phyloP scores from a whole-genome alignment of 768 basidiomycete species.

The Kwoniella mangroviensis region DNA sequence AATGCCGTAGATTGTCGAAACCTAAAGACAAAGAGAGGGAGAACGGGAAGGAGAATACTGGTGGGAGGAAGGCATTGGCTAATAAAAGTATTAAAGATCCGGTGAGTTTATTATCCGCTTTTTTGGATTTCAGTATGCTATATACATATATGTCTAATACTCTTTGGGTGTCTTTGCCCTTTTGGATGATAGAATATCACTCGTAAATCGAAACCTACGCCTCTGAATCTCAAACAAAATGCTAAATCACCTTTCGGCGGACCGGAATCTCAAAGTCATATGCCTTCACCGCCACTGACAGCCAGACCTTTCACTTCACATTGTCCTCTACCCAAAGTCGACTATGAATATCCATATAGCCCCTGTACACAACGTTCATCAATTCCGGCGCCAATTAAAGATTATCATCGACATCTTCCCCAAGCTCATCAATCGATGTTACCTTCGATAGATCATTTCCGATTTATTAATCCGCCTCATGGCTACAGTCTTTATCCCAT shows the following conservation, averaged over 20 bases:
- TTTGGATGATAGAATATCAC: neutral
- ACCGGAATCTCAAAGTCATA: neutral
- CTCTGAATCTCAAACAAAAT: neutral
- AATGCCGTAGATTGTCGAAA: neutral
- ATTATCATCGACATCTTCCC: neutral
- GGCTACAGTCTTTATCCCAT: neutral
- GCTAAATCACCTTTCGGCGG: neutral
- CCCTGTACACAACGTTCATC: too few relatives aligned
- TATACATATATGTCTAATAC: neutral
- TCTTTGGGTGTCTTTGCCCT: neutral
- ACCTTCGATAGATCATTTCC: neutral
- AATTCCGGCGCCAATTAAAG: neutral
- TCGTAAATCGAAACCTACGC: conserved; percentile 5
- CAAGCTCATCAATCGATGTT: neutral
- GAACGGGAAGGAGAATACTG: neutral
- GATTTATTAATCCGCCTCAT: neutral
- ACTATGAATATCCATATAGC: neutral
- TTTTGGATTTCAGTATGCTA: neutral
- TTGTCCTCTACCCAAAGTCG: neutral
- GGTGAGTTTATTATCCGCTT: neutral
- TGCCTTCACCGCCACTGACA: conserved; percentile 10
- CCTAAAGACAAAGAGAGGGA: conserved; percentile 1
- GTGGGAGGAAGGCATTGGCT: neutral
- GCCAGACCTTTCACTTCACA: neutral
- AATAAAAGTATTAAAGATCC: conserved; percentile 7